Evolutionary conservation across 768 basidiomycete genomes (phyloP).

Genomic region (Gelatoporia subvermispora): DNA sequence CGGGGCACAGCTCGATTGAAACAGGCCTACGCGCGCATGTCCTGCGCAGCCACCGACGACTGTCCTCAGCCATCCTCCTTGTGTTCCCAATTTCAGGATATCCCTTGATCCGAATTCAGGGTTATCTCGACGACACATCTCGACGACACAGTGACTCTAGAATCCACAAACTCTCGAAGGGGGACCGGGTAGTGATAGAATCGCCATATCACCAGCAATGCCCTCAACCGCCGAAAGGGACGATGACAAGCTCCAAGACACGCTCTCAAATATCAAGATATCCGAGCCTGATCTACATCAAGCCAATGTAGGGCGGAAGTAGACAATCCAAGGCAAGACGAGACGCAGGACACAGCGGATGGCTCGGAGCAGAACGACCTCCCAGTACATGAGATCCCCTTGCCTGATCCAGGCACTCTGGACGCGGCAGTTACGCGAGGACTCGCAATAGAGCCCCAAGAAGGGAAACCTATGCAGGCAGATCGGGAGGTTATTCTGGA

Average conservation of each 20-base stretch:
- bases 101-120: too few relatives aligned
- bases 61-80: too few relatives aligned
- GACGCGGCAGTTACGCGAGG: slow-evolving; percentile 37
- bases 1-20: too few relatives aligned
- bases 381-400: slow-evolving; percentile 6
- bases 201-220: not conserved
- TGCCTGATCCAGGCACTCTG: slow-evolving; percentile 41
- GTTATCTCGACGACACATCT: too few relatives aligned
- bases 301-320: not conserved
- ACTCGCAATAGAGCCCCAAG: slow-evolving; percentile 22
- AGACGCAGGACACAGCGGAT: not conserved
- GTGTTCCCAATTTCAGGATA: too few relatives aligned
- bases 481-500: slow-evolving; percentile 43
- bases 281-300: not conserved
- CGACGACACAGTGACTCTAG: too few relatives aligned
- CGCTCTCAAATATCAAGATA: slow-evolving; percentile 10
- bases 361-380: not conserved
- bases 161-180: too few relatives aligned
- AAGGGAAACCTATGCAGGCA: slow-evolving; percentile 10
- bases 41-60: too few relatives aligned
- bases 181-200: too few relatives aligned
- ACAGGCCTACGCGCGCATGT: too few relatives aligned
- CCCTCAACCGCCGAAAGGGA: slow-evolving; percentile 8
- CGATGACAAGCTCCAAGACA: slow-evolving; percentile 16
- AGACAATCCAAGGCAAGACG: slow-evolving; percentile 16